A percentile compares a stretch with the other conserved stretches of the same genome.
phyloP scores from a whole-genome alignment of 169 alveolate genomes.

The Miamiensis avidus region DNA sequence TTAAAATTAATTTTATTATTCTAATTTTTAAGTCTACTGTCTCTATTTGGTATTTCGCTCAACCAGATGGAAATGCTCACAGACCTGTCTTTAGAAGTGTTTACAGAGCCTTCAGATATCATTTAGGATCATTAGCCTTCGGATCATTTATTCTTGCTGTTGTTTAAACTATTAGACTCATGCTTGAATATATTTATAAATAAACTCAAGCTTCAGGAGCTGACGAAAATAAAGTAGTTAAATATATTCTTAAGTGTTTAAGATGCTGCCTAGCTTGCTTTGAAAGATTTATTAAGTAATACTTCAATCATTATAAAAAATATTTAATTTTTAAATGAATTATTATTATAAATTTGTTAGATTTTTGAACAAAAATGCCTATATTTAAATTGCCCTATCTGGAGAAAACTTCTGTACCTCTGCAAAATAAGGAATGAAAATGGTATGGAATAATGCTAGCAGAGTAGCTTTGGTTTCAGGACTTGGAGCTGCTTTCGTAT shows the following conservation, averaged over 20 bases:
- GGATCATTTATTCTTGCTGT: conserved; percentile 90
- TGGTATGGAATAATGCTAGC: conserved; percentile 77
- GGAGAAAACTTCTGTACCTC: conserved; percentile 88
- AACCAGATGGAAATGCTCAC: conserved; percentile 66
- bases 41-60: conserved; percentile 83
- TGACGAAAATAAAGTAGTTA: conserved; percentile 24
- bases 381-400: conserved; percentile 87
- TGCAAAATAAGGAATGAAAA: conserved; percentile 80
- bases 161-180: conserved; percentile 72
- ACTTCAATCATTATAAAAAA: background rate
- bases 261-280: conserved; percentile 82
- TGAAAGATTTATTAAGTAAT: conserved; percentile 74
- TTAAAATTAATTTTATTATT: background rate
- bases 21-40: conserved; percentile 49
- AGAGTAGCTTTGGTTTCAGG: conserved; percentile 66
- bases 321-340: too few relatives aligned
- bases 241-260: conserved; percentile 55
- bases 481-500: conserved; percentile 68
- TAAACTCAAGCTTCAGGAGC: conserved; percentile 28
- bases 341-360: background rate
- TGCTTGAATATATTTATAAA: conserved; percentile 34
- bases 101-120: conserved; percentile 83
- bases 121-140: conserved; percentile 90
- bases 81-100: conserved; percentile 63
- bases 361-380: conserved; percentile 87